Evolutionary conservation across 805 yeast genomes (phyloP), one percentile per base, ranked within the genome.

Genomic region (Saturnispora kantuleensis): DNA sequence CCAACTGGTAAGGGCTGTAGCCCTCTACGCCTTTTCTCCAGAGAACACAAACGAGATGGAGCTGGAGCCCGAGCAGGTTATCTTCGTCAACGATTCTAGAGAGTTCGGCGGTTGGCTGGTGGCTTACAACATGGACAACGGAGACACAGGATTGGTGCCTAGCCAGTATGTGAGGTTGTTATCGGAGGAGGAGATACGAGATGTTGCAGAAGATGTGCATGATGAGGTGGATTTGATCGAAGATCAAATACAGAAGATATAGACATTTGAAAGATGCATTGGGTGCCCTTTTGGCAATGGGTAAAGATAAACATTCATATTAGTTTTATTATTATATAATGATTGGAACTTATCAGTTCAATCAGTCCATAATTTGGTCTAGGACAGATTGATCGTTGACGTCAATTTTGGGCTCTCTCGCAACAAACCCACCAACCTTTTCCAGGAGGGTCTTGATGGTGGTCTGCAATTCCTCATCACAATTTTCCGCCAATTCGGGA

Each of bases 41-140:
- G 97, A 93, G 59, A 93, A 93, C 61, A 96, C 87, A 54, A 93
- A 93, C 62, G 99, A 93, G 57, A 76, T 89, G 38, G 76, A 73
- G 10, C 66, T 93, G 30, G 64, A 57, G 11, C 94, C 83, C 54
- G 95, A 96, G 31, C 97, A 93, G 63, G 62, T 77, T 11, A 77
- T 93, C 2, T 81, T 88, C 76, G 83, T 93, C 29, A 78, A 82
- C 47, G 97, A 90, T 60, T 26, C 42, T 33, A 37, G 31, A 21
- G 46, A 43, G 13, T 33, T 43, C 28, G 46, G 46, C 2, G 99
- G 99, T 7, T 93, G 98, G 99, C 72, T 93, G 3, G 97, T 93
- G 42, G 97, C 97, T 0, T 79, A 77, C 53, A 88, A 87, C 56
- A 81, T 85, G 1, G 69, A 57, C 26, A 72, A 83, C 2, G 87